Conservation (phyloP, 352 stramenopile species). For the Pythium pyrilobum region DNA sequence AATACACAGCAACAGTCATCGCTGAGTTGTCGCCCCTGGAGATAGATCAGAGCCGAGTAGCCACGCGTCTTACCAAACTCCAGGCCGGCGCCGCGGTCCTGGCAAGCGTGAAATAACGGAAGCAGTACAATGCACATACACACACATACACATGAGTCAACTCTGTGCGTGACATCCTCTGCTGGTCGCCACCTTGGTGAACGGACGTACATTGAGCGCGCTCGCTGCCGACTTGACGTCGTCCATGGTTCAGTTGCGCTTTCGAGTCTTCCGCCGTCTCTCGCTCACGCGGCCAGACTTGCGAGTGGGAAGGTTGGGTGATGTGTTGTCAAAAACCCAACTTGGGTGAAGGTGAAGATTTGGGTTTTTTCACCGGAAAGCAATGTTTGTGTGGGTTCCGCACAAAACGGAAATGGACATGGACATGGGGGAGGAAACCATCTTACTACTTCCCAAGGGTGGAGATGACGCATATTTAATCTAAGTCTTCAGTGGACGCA, state of each 20-base stretch:
- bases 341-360: too few relatives aligned
- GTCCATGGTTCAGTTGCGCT: slow-evolving; percentile 20
- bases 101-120: background rate
- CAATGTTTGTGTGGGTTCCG: too few relatives aligned
- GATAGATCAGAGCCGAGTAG: background rate
- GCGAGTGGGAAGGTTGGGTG: background rate
- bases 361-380: too few relatives aligned
- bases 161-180: too few relatives aligned
- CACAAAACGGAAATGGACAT: too few relatives aligned
- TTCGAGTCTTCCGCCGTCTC: background rate
- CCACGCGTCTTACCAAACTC: slow-evolving; percentile 51
- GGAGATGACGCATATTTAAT: slow-evolving; percentile 51
- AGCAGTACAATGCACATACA: background rate
- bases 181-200: too few relatives aligned
- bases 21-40: background rate
- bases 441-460: too few relatives aligned
- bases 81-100: slow-evolving; percentile 64
- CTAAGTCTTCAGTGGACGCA: slow-evolving; percentile 68
- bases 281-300: too few relatives aligned
- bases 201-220: slow-evolving; percentile 32
- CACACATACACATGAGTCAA: too few relatives aligned
- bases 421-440: too few relatives aligned
- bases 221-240: slow-evolving; percentile 37
- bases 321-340: background rate
- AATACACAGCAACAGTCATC: background rate